Evolutionary conservation across 2,329 filamentous ascomycete genomes (phyloP).

Genomic region (Colletotrichum acutatum): DNA sequence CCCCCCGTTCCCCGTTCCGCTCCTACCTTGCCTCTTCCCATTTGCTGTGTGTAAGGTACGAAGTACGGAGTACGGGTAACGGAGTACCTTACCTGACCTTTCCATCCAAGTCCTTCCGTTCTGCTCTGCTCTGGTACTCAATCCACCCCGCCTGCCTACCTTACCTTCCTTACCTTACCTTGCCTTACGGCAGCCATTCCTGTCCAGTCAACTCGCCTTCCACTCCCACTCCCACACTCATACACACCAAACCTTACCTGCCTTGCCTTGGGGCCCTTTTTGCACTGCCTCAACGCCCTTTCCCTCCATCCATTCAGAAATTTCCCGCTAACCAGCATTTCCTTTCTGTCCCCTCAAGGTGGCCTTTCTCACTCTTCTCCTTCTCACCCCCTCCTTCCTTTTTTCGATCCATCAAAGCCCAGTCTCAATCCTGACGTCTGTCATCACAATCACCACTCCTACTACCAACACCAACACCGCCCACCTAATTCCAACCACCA

Average conservation of each 20-base stretch:
- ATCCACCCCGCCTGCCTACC: constrained; percentile 30
- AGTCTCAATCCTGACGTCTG: constrained; percentile 21
- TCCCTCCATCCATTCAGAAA: constrained; percentile 28
- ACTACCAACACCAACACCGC: constrained; percentile 23
- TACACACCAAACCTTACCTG: constrained; percentile 35
- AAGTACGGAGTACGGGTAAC: too few relatives aligned
- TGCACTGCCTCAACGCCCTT: constrained; percentile 36
- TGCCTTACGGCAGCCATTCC: background rate
- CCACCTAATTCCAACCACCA: constrained; percentile 32
- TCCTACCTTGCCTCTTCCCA: constrained; percentile 17
- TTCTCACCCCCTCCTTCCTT: constrained; percentile 30
- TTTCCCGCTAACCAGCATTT: constrained; percentile 30
- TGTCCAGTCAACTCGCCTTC: constrained; percentile 30
- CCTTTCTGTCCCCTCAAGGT: constrained; percentile 32
- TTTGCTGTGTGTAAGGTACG: too few relatives aligned
- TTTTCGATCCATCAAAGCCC: constrained; percentile 29
- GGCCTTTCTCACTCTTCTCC: constrained; percentile 26
- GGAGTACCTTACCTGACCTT: constrained; percentile 1
- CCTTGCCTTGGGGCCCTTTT: constrained; percentile 29
- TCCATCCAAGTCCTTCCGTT: too few relatives aligned
- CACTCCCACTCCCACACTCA: constrained; percentile 32
- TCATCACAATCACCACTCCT: constrained; percentile 12
- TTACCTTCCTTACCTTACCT: background rate
- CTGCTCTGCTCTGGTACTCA: constrained; percentile 21
- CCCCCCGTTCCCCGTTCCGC: background rate